These are phyloP conservation scores for Saccharomyces hybrid DNA, from an alignment of 1,139 yeast genomes.

Conservation along the genomic window DNA sequence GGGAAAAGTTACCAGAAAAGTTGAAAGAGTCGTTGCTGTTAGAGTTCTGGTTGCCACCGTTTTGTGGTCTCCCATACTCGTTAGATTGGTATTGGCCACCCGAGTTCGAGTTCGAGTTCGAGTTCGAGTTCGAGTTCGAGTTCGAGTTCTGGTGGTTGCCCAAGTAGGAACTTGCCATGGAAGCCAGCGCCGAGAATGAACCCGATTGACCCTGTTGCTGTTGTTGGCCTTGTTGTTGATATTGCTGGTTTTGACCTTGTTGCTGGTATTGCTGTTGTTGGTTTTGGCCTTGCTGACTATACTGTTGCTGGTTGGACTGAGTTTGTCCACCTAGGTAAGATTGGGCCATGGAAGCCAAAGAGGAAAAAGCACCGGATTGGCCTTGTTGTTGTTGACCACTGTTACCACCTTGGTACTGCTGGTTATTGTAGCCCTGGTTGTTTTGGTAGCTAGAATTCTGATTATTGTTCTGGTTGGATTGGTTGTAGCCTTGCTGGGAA, in stretches of 20 bases:
- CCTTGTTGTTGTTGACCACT: neutral
- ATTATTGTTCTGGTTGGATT: neutral
- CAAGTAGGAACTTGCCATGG: slow-evolving; percentile 12
- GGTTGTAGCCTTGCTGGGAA: slow-evolving; percentile 1
- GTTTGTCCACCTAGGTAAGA: neutral
- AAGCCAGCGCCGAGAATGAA: slow-evolving; percentile 9
- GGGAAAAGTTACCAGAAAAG: slow-evolving; percentile 3
- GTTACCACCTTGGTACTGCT: slow-evolving; percentile 4
- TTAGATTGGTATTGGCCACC: neutral
- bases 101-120: neutral
- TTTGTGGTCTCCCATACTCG: neutral
- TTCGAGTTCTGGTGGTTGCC: slow-evolving; percentile 1
- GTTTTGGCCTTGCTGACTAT: neutral
- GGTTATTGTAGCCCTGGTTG: neutral
- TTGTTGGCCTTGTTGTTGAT: slow-evolving; percentile 4
- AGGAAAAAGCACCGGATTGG: neutral
- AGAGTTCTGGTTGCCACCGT: neutral
- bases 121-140: neutral
- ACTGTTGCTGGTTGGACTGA: neutral
- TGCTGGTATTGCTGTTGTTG: slow-evolving; percentile 1
- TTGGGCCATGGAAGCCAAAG: slow-evolving; percentile 1
- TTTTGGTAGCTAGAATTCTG: neutral
- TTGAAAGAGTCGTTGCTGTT: neutral
- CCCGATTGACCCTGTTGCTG: slow-evolving; percentile 1
- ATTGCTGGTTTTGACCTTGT: slow-evolving; percentile 2